phyloP scores from a whole-genome alignment of 177 flowering plant genomes.

The Telopea speciosissima region DNA sequence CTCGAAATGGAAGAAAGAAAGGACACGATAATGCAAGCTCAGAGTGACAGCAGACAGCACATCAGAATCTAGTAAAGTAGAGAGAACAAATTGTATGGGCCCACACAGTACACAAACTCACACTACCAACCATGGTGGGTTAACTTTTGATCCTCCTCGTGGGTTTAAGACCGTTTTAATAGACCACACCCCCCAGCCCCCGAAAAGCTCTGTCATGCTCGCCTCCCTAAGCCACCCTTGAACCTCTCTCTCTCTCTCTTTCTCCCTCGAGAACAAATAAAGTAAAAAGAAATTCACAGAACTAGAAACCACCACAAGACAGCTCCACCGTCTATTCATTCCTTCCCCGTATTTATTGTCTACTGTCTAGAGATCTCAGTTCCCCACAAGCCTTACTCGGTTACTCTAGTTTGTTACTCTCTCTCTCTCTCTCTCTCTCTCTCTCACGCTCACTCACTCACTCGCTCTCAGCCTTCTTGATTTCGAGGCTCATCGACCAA shows the following conservation, averaged over 20 bases:
- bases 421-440: background rate
- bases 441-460: conserved; percentile 8
- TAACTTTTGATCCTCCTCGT: background rate
- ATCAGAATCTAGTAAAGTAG: background rate
- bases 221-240: background rate
- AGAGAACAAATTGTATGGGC: background rate
- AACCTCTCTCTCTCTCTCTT: too few species aligned
- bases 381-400: too few species aligned
- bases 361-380: too few species aligned
- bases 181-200: too few species aligned
- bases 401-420: too few species aligned
- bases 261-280: too few species aligned
- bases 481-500: background rate
- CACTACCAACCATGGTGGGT: background rate
- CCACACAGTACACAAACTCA: too few species aligned
- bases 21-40: background rate
- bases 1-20: background rate
- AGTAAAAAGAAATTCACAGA: too few species aligned
- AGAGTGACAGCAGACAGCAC: conserved; percentile 2
- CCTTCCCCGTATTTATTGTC: too few species aligned
- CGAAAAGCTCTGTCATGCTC: background rate
- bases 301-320: too few species aligned
- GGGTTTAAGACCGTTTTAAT: conserved; percentile 5
- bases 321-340: too few species aligned
- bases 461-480: background rate